Percentiles rank a stretch among this genome's conserved stretches.
These are phyloP conservation scores for Lagenaria siceraria DNA, from an alignment of 306 rosid species.

Conservation along the genomic window DNA sequence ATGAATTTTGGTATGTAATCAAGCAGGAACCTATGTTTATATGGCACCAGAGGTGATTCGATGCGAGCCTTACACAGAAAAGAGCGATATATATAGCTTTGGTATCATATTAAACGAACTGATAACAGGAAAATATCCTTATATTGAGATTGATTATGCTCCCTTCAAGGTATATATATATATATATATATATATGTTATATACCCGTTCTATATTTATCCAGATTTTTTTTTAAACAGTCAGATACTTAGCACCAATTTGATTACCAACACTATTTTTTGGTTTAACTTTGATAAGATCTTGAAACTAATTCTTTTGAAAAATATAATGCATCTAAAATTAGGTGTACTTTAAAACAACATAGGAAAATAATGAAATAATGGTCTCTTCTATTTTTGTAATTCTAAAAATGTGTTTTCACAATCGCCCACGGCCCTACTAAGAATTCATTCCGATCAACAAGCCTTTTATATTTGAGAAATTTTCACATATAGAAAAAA, in stretches of 20 bases:
- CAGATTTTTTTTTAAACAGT: neutral
- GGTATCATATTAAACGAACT: constrained; percentile 60
- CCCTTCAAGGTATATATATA: constrained; percentile 44
- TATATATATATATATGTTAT: neutral
- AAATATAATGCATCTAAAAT: no score
- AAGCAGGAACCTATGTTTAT: constrained; percentile 53
- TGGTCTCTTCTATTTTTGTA: neutral
- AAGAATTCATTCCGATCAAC: no score
- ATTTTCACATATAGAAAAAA: no score
- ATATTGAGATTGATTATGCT: constrained; percentile 42
- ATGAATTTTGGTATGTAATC: neutral
- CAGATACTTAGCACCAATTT: neutral
- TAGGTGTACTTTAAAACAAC: no score
- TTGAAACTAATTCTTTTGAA: neutral
- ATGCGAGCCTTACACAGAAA: constrained; percentile 70
- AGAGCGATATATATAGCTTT: constrained; percentile 61
- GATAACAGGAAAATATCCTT: constrained; percentile 43
- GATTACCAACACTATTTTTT: neutral
- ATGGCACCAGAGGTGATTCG: constrained; percentile 64
- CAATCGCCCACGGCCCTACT: no score
- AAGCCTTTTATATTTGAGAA: no score
- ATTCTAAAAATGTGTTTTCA: no score
- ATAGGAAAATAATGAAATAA: neutral
- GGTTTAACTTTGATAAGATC: neutral
- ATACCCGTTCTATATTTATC: neutral